A percentile compares a stretch with the other conserved stretches of the same genome.
Conservation (phyloP, 257 asterid species). For the Parsonsia alboflavescens region DNA sequence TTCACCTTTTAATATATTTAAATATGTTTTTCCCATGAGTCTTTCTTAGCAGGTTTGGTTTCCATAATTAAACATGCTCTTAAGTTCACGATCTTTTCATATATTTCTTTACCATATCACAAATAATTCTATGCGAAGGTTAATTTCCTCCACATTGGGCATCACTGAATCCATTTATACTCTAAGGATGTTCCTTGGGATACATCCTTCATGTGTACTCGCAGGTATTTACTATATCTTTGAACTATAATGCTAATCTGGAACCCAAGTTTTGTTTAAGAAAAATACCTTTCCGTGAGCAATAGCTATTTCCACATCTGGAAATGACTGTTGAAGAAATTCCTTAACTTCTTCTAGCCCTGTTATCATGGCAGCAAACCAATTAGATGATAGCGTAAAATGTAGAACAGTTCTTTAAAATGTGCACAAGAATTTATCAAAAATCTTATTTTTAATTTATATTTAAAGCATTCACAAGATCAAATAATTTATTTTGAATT, state of each 20-base stretch:
- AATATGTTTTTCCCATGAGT: neutral
- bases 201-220: neutral
- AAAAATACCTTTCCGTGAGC: slow-evolving; percentile 93
- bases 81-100: neutral
- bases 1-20: neutral
- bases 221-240: neutral
- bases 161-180: neutral
- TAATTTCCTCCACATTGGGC: neutral
- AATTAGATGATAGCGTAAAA: neutral
- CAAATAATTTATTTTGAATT: slow-evolving; percentile 1
- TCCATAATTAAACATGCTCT: neutral
- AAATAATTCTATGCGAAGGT: neutral
- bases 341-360: slow-evolving; percentile 95
- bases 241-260: neutral
- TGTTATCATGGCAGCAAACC: slow-evolving; percentile 29
- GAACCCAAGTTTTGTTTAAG: neutral
- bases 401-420: neutral
- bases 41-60: neutral
- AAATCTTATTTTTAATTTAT: neutral
- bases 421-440: slow-evolving; percentile 7
- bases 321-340: slow-evolving; percentile 63
- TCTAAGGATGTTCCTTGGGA: neutral
- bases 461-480: no score
- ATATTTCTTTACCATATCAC: neutral
- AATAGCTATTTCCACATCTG: slow-evolving; percentile 73